Conservation (phyloP, 2,329 filamentous ascomycete genomes). For the Penicillium psychrosexuale region DNA sequence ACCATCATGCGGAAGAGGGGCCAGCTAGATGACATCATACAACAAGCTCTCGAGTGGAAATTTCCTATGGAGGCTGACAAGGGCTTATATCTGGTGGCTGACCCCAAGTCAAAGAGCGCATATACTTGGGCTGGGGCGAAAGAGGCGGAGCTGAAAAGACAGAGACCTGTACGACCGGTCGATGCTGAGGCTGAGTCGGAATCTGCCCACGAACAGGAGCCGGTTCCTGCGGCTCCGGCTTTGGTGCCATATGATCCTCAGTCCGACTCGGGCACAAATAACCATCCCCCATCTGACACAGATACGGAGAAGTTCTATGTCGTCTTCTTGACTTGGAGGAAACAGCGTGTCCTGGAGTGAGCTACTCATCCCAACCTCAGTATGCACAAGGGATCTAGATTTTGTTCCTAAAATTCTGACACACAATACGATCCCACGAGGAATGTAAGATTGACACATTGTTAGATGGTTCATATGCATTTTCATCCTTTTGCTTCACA, state of each 20-base stretch:
- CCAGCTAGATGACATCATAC: slow-evolving; percentile 24
- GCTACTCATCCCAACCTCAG: not conserved
- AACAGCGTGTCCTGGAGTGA: not conserved
- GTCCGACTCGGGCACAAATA: not conserved
- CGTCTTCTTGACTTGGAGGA: slow-evolving; percentile 1
- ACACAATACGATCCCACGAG: not conserved
- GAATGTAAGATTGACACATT: not conserved
- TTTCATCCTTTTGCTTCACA: no score
- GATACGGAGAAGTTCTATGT: not conserved
- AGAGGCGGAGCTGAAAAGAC: not conserved
- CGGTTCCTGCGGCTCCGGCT: not conserved
- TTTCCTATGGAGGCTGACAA: slow-evolving; percentile 1
- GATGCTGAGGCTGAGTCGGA: not conserved
- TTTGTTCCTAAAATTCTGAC: not conserved
- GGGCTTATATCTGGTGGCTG: not conserved
- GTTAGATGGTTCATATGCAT: no score
- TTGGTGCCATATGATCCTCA: not conserved
- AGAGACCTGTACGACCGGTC: not conserved
- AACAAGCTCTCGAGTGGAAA: slow-evolving; percentile 24
- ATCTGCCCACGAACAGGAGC: not conserved
- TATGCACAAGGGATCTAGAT: not conserved
- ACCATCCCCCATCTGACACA: not conserved
- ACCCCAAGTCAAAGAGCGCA: not conserved
- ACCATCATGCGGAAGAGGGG: slow-evolving; percentile 22
- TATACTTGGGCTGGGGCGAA: slow-evolving; percentile 1